These are phyloP conservation scores for Dichotomocladium elegans DNA, from an alignment of 371 early-diverging fungal species.

Conservation along the genomic window DNA sequence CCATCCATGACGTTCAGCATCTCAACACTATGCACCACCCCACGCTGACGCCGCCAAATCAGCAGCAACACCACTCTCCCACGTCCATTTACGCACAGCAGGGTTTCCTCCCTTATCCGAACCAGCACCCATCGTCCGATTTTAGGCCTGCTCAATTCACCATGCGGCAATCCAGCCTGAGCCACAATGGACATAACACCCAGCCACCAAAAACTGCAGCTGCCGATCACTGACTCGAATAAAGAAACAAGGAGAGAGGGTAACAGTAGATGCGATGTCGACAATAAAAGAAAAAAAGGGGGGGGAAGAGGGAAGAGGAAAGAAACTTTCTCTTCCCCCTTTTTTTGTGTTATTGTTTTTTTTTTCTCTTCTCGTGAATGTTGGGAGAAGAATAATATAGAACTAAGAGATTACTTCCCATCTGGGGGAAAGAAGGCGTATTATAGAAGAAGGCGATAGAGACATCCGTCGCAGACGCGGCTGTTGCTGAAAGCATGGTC, in stretches of 20 bases:
- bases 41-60: neutral
- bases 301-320: too few relatives aligned
- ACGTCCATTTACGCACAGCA: constrained; percentile 42
- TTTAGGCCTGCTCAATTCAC: constrained; percentile 3
- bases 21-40: neutral
- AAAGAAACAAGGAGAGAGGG: neutral
- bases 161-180: constrained; percentile 5
- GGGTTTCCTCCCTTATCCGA: constrained; percentile 37
- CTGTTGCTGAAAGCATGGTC: constrained; percentile 9
- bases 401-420: too few relatives aligned
- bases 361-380: neutral
- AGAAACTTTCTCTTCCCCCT: too few relatives aligned
- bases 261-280: neutral
- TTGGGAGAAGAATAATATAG: neutral
- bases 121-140: constrained; percentile 16
- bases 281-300: neutral
- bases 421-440: neutral
- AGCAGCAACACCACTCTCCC: constrained; percentile 11
- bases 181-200: too few relatives aligned
- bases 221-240: neutral
- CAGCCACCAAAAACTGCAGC: neutral
- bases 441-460: constrained; percentile 7
- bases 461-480: constrained; percentile 24
- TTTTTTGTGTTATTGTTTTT: too few relatives aligned
- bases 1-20: constrained; percentile 7